These are phyloP conservation scores for Streptanthus diversifolius DNA, from an alignment of 345 rosid genomes.

Conservation along the genomic window DNA sequence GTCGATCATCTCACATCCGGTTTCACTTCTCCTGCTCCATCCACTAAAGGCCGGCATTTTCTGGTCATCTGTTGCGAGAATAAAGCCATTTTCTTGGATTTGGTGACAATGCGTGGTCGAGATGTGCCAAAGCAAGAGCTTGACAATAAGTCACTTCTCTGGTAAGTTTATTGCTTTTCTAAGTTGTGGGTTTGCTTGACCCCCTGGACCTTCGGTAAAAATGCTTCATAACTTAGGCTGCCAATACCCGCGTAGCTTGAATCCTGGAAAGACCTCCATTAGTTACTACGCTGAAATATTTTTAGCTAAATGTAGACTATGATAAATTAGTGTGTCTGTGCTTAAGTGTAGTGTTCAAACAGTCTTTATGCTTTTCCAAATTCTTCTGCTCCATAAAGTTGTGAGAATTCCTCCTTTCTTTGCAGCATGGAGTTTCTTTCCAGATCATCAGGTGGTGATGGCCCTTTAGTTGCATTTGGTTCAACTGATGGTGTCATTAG, in stretches of 20 bases:
- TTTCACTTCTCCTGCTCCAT: slow-evolving; percentile 77
- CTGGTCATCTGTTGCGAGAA: slow-evolving; percentile 95
- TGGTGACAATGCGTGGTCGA: slow-evolving; percentile 98
- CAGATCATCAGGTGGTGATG: slow-evolving; percentile 77
- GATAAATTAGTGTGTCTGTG: background rate
- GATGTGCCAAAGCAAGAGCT: slow-evolving; percentile 97
- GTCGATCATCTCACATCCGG: slow-evolving; percentile 76
- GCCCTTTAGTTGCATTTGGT: slow-evolving; percentile 98
- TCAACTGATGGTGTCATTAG: slow-evolving; percentile 97
- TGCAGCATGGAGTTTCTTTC: slow-evolving; percentile 93
- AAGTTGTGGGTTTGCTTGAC: background rate
- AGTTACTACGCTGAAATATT: slow-evolving; percentile 2
- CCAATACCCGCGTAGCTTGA: background rate
- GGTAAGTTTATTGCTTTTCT: slow-evolving; percentile 45
- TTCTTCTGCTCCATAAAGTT: slow-evolving; percentile 5
- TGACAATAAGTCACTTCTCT: slow-evolving; percentile 87
- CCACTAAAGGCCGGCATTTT: slow-evolving; percentile 94
- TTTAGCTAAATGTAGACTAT: background rate
- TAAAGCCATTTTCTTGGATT: slow-evolving; percentile 90
- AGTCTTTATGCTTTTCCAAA: background rate
- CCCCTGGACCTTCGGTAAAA: background rate
- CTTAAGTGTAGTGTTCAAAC: background rate
- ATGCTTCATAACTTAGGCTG: background rate
- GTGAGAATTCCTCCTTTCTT: slow-evolving; percentile 15
- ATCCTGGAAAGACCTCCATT: background rate